Evolutionary conservation across 2,329 filamentous ascomycete genomes (phyloP).

Genomic region (Furcasterigmium furcatum): DNA sequence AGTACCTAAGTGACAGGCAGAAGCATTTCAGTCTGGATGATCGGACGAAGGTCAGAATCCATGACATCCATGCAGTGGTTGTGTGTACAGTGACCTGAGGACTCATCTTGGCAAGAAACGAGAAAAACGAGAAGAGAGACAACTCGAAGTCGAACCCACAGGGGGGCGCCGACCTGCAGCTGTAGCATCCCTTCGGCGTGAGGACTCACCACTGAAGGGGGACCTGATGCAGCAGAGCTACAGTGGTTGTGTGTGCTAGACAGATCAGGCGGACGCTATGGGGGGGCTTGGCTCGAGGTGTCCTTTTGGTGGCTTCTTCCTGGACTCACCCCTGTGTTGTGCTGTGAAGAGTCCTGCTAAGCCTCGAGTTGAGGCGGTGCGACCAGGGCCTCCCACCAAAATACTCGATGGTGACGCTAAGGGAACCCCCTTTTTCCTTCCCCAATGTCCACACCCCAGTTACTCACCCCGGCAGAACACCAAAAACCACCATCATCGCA

Average conservation of each 20-base stretch:
- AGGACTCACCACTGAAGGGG: not conserved
- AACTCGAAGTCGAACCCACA: too few species aligned
- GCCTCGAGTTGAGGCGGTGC: not conserved
- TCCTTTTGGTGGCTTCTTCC: too few species aligned
- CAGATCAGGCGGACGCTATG: not conserved
- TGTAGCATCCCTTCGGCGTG: not conserved
- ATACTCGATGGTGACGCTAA: not conserved
- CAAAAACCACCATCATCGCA: not conserved
- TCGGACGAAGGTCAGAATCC: too few species aligned
- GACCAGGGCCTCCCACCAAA: not conserved
- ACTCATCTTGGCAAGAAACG: too few species aligned
- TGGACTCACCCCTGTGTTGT: not conserved
- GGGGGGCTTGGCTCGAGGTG: not conserved
- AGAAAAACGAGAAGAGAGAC: not conserved
- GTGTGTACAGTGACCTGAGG: not conserved
- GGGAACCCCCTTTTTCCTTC: not conserved
- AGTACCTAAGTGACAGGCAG: too few species aligned
- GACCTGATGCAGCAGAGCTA: not conserved
- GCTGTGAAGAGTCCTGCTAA: not conserved
- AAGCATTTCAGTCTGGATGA: too few species aligned
- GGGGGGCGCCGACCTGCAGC: too few species aligned
- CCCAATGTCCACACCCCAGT: not conserved
- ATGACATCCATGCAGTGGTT: not conserved
- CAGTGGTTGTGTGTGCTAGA: not conserved
- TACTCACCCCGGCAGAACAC: not conserved